Percentiles rank a stretch among this genome's conserved stretches.
Conservation (phyloP, 2,329 filamentous ascomycete genomes). For the Neonectria punicea region DNA sequence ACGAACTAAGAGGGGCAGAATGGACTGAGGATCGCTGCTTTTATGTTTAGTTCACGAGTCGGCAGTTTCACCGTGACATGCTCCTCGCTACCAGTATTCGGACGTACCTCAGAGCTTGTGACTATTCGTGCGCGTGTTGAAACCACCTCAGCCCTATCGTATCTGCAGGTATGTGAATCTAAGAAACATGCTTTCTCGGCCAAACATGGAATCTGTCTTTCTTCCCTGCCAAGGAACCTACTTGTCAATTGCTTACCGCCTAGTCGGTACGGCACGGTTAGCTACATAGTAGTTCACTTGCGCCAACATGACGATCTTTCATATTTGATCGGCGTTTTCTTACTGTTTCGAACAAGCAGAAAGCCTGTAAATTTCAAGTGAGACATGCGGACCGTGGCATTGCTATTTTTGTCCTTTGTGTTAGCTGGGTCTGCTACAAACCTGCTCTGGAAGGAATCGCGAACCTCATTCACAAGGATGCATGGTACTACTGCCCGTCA, state of each 20-base stretch:
- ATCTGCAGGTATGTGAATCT: constrained; percentile 7
- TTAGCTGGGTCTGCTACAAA: not conserved
- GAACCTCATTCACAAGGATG: not conserved
- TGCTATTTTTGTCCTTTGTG: not conserved
- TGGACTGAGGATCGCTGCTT: not conserved
- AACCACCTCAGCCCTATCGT: constrained; percentile 14
- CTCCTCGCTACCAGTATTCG: not conserved
- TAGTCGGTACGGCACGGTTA: no score
- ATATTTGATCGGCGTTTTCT: not conserved
- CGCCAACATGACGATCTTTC: not conserved
- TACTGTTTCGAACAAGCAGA: not conserved
- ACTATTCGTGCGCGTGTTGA: not conserved
- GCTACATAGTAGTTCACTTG: not conserved
- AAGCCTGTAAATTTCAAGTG: not conserved
- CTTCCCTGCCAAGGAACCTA: constrained; percentile 2
- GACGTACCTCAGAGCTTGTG: not conserved
- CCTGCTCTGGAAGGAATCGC: not conserved
- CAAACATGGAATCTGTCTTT: not conserved
- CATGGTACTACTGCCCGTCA: not conserved
- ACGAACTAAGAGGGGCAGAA: not conserved
- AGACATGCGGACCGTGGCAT: not conserved
- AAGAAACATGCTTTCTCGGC: not conserved
- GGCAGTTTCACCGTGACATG: not conserved
- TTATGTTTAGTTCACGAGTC: not conserved
- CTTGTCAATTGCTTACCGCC: not conserved